Conservation (phyloP, 805 yeast genomes). For the Candida xyloterini region DNA sequence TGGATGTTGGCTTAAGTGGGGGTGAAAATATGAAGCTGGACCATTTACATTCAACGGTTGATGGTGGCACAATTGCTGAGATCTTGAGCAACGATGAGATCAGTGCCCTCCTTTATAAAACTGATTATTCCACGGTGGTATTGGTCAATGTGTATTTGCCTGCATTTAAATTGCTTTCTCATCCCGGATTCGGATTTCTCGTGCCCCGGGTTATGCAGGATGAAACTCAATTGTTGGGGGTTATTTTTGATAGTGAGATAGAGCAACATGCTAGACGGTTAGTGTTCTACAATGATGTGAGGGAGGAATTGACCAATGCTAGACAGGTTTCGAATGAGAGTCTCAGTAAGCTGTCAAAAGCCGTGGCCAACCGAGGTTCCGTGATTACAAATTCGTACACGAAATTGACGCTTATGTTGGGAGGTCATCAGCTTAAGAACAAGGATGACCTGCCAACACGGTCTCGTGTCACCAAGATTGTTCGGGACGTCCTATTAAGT, state of each 20-base stretch:
- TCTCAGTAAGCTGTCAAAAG: conserved; percentile 17
- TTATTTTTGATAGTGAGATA: conserved; percentile 85
- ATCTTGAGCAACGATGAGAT: conserved; percentile 26
- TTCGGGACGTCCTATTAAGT: conserved; percentile 21
- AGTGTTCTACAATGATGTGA: conserved; percentile 22
- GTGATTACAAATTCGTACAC: conserved; percentile 42
- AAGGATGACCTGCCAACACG: conserved; percentile 21
- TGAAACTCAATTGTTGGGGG: conserved; percentile 66
- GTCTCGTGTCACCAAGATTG: conserved; percentile 22
- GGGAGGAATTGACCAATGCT: conserved; percentile 9
- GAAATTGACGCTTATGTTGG: conserved; percentile 85
- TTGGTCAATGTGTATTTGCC: conserved; percentile 69
- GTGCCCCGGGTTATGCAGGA: conserved; percentile 57
- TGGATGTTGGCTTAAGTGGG: conserved; percentile 1
- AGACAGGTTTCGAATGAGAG: conserved; percentile 1
- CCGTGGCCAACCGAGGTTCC: conserved; percentile 18
- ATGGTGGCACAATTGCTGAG: conserved; percentile 39
- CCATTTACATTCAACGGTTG: conserved; percentile 60
- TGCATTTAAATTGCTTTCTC: conserved; percentile 37
- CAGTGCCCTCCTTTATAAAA: conserved; percentile 15
- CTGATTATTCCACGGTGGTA: conserved; percentile 48
- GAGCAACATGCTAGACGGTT: conserved; percentile 47
- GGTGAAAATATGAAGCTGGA: conserved; percentile 29
- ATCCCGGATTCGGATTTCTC: conserved; percentile 80
- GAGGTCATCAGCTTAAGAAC: conserved; percentile 48